Conservation (phyloP, 2,329 filamentous ascomycete species). For the Aspergillus pseudoglaucus region DNA sequence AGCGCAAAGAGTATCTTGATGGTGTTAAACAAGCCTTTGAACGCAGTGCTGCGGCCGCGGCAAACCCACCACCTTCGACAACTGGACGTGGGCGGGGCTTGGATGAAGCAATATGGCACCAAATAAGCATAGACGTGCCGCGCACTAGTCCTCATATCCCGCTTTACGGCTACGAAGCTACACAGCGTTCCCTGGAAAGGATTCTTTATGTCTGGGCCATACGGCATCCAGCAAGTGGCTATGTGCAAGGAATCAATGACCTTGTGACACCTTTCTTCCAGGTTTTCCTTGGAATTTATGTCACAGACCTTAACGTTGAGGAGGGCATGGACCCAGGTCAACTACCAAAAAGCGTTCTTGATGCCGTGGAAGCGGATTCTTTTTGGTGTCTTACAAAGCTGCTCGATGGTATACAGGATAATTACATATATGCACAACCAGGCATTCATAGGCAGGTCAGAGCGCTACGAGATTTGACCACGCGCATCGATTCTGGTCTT, state of each 20-base stretch:
- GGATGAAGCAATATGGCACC: slow-evolving; percentile 98
- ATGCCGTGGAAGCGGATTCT: slow-evolving; percentile 94
- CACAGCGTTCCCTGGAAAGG: slow-evolving; percentile 84
- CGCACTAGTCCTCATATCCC: slow-evolving; percentile 94
- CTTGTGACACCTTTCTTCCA: slow-evolving; percentile 97
- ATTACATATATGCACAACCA: slow-evolving; percentile 96
- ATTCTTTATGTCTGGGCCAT: slow-evolving; percentile 98
- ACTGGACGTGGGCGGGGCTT: slow-evolving; percentile 63
- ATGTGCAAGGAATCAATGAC: slow-evolving; percentile 98
- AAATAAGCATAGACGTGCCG: slow-evolving; percentile 97
- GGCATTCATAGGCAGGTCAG: slow-evolving; percentile 92
- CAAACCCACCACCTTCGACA: slow-evolving; percentile 35
- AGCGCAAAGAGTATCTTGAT: slow-evolving; percentile 93
- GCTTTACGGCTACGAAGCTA: slow-evolving; percentile 91
- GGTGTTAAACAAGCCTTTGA: slow-evolving; percentile 68
- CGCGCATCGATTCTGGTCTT: slow-evolving; percentile 75
- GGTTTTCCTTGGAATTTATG: slow-evolving; percentile 89
- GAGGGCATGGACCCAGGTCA: slow-evolving; percentile 95
- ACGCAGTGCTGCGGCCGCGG: slow-evolving; percentile 39
- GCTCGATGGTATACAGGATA: slow-evolving; percentile 97
- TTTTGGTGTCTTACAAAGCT: slow-evolving; percentile 99
- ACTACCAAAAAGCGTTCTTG: slow-evolving; percentile 79
- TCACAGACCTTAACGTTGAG: slow-evolving; percentile 88
- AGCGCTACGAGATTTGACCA: slow-evolving; percentile 80
- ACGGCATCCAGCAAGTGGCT: slow-evolving; percentile 91